Evolutionary conservation across 371 early-diverging fungal species (phyloP).

Genomic region (Rhizopus delemar): DNA sequence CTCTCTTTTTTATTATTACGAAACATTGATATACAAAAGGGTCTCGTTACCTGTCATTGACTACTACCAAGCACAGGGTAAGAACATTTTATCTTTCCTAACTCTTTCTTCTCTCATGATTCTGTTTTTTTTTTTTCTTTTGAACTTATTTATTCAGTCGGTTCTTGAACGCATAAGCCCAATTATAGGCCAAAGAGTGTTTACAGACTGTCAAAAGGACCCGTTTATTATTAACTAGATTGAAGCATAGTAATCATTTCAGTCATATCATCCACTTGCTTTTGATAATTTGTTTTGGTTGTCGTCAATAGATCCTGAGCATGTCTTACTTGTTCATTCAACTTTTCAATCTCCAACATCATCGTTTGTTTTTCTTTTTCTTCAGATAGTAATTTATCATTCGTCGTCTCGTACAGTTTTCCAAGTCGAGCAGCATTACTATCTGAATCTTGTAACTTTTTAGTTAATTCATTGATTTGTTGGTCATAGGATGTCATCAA

Average conservation of each 20-base stretch:
- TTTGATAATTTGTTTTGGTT: slow-evolving; percentile 36
- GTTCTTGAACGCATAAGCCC: not conserved
- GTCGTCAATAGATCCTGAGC: slow-evolving; percentile 29
- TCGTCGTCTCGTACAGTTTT: not conserved
- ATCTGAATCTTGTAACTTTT: not conserved
- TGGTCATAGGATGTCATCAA: slow-evolving; percentile 3
- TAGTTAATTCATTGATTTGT: not conserved
- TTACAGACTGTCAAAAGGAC: not conserved
- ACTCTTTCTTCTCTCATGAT: not conserved
- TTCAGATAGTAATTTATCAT: not conserved
- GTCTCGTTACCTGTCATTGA: too few species aligned
- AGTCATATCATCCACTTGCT: slow-evolving; percentile 34
- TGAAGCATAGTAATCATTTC: slow-evolving; percentile 25
- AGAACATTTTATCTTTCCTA: too few species aligned
- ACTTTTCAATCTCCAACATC: not conserved
- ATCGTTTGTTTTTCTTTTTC: not conserved
- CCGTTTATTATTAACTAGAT: not conserved
- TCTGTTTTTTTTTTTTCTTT: not conserved
- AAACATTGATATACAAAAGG: too few species aligned
- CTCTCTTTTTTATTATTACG: too few species aligned
- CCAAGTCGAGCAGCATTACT: not conserved
- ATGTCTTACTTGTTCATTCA: not conserved
- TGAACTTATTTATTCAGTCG: not conserved
- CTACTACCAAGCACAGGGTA: too few species aligned
- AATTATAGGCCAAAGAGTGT: not conserved